Evolutionary conservation across 495 filamentous ascomycete species (phyloP).

Genomic region (Tuber indicum): DNA sequence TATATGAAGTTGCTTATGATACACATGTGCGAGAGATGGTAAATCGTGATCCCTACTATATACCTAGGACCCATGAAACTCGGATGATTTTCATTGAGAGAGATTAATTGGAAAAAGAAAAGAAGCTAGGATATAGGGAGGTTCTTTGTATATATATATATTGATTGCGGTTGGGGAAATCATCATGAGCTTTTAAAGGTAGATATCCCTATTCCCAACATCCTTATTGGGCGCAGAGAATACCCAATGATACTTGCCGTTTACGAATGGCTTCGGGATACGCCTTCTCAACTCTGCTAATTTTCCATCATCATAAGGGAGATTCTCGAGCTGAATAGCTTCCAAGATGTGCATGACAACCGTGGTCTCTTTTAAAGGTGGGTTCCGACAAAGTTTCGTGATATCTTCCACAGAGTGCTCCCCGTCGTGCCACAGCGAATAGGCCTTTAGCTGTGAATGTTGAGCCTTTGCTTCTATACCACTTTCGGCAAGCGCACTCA

Average conservation of each 20-base stretch:
- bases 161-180: not conserved
- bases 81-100: not conserved
- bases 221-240: not conserved
- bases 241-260: constrained; percentile 4
- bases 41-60: not conserved
- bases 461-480: not conserved
- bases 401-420: constrained; percentile 46
- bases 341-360: constrained; percentile 23
- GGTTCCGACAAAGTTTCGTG: constrained; percentile 51
- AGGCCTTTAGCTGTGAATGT: constrained; percentile 50
- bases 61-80: not conserved
- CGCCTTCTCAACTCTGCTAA: constrained; percentile 4
- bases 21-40: not conserved
- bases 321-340: constrained; percentile 17
- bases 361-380: constrained; percentile 47
- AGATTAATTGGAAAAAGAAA: not conserved
- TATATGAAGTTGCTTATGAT: not conserved
- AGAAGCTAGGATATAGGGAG: not conserved
- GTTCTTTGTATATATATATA: not conserved
- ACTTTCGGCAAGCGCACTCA: not conserved
- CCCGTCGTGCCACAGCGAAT: constrained; percentile 56
- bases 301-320: constrained; percentile 16
- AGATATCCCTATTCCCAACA: not conserved
- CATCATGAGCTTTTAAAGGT: not conserved
- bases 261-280: constrained; percentile 2